A percentile compares a stretch with the other conserved stretches of the same genome.
Evolutionary conservation across 108 stramenopile species (phyloP).

Genomic region (Fragilaria crotonensis): DNA sequence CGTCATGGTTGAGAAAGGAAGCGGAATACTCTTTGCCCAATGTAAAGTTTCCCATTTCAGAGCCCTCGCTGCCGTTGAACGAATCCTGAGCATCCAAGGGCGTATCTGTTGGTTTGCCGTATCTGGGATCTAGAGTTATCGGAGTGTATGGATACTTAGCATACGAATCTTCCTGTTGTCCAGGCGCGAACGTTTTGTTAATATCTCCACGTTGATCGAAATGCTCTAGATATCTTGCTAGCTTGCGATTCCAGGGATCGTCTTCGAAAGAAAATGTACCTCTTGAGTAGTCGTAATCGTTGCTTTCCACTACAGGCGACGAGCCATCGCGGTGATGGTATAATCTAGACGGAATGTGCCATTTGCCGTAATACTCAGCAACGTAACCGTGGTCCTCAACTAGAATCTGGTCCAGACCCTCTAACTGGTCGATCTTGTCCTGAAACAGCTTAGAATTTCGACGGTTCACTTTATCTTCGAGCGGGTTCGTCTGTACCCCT

Average conservation of each 20-base stretch:
- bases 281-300: constrained; percentile 6
- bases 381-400: constrained; percentile 9
- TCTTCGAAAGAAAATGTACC: background rate
- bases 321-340: background rate
- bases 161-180: constrained; percentile 10
- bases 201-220: background rate
- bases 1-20: background rate
- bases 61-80: constrained; percentile 1
- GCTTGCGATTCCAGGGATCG: background rate
- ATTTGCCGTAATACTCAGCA: constrained; percentile 26
- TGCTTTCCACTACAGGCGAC: background rate
- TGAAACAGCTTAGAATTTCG: background rate
- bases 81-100: background rate
- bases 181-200: background rate
- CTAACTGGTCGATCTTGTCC: constrained; percentile 1
- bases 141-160: constrained; percentile 8
- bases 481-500: constrained; percentile 16
- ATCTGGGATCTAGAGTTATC: constrained; percentile 15
- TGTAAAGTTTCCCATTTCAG: background rate
- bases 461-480: constrained; percentile 2
- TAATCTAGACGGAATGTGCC: constrained; percentile 1
- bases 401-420: constrained; percentile 18
- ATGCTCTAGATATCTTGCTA: constrained; percentile 5
- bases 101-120: constrained; percentile 1
- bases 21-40: constrained; percentile 1